Evolutionary conservation across 2,329 filamentous ascomycete genomes (phyloP).

Genomic region (Leptodontidium sp.): DNA sequence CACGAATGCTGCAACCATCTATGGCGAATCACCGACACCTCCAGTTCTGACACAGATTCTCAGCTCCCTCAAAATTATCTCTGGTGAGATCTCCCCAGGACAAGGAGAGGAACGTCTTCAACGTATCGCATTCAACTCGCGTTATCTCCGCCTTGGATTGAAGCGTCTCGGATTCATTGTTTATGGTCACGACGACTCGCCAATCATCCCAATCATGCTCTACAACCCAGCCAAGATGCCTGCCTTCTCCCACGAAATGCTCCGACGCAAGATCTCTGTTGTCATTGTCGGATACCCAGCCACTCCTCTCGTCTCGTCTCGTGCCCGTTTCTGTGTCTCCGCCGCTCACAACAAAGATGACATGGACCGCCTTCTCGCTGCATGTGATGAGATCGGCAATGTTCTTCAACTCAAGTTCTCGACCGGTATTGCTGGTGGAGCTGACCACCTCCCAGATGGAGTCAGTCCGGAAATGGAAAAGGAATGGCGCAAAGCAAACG

Average conservation of each 20-base stretch:
- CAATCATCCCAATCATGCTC: conserved; percentile 91
- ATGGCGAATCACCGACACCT: conserved; percentile 87
- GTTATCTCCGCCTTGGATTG: conserved; percentile 95
- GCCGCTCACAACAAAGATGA: conserved; percentile 98
- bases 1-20: conserved; percentile 85
- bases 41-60: conserved; percentile 92
- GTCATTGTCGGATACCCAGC: conserved; percentile 98
- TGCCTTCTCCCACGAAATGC: conserved; percentile 98
- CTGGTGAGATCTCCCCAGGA: conserved; percentile 84
- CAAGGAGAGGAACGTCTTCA: conserved; percentile 96
- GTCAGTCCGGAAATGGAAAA: conserved; percentile 76
- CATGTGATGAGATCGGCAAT: conserved; percentile 93
- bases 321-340: conserved; percentile 94
- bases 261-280: conserved; percentile 95
- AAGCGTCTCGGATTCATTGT: conserved; percentile 98
- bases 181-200: conserved; percentile 96
- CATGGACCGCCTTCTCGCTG: conserved; percentile 85
- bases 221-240: conserved; percentile 99
- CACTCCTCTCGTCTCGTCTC: conserved; percentile 92
- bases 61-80: conserved; percentile 86
- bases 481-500: conserved; percentile 68
- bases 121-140: conserved; percentile 96
- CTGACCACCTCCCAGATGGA: conserved; percentile 76
- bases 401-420: conserved; percentile 95
- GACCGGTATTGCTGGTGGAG: conserved; percentile 91